A percentile compares a stretch with the other conserved stretches of the same genome.
Evolutionary conservation across 176 grass and related monocot genomes (phyloP).

Genomic region (Calamus simplicifolius): DNA sequence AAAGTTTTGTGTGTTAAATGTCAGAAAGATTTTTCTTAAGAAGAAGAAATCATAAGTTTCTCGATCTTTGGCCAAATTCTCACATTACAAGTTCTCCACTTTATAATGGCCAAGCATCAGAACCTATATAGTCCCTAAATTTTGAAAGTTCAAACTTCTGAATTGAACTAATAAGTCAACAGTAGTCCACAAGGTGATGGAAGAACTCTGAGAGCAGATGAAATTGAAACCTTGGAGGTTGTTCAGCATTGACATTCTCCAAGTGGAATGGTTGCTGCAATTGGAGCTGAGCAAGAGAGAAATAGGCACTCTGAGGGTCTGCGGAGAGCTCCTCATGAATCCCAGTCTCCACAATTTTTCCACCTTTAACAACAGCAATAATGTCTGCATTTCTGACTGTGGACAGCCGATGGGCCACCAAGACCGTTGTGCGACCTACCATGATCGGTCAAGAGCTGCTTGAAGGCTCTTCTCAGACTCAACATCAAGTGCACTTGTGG

Average conservation of each 20-base stretch:
- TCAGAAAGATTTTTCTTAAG: too few relatives aligned
- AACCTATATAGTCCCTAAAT: too few relatives aligned
- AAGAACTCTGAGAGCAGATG: too few relatives aligned
- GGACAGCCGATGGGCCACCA: conserved; percentile 80
- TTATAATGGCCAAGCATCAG: too few relatives aligned
- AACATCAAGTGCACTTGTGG: conserved; percentile 78
- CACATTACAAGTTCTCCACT: too few relatives aligned
- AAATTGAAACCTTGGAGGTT: conserved; percentile 50
- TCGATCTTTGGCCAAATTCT: too few relatives aligned
- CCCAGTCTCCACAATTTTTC: conserved; percentile 77
- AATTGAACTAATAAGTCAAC: too few relatives aligned
- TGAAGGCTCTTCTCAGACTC: conserved; percentile 98
- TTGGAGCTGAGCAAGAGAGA: conserved; percentile 71
- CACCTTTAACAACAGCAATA: conserved; percentile 80
- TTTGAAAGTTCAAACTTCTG: too few relatives aligned
- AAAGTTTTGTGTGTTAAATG: too few relatives aligned
- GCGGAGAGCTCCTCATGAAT: conserved; percentile 83
- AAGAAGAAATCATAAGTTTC: too few relatives aligned
- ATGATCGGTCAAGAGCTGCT: conserved; percentile 86
- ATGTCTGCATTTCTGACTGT: conserved; percentile 81
- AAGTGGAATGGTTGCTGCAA: conserved; percentile 44
- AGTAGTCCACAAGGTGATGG: too few relatives aligned
- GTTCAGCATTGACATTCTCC: conserved; percentile 43
- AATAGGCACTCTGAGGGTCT: conserved; percentile 41
- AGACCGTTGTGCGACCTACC: conserved; percentile 88